phyloP scores from a whole-genome alignment of 768 basidiomycete species.

The Rhodotorula sphaerocarpa region DNA sequence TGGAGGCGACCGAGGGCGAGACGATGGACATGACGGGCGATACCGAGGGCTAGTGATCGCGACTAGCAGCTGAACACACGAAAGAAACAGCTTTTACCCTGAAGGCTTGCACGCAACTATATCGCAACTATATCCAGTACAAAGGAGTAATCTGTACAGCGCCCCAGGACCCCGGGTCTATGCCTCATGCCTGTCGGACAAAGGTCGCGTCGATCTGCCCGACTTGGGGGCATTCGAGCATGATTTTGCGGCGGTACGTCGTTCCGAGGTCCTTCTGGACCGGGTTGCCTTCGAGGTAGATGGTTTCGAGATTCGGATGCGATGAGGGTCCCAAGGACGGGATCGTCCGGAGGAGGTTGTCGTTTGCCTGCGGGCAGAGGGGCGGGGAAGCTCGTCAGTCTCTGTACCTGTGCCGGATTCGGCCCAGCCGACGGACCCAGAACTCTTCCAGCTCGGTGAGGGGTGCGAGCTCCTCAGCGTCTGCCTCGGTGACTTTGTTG shows the following conservation, averaged over 20 bases:
- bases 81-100: too few relatives aligned
- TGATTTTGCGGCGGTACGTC: slow-evolving; percentile 79
- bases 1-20: slow-evolving; percentile 17
- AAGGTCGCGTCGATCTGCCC: slow-evolving; percentile 94
- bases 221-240: slow-evolving; percentile 75
- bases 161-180: neutral
- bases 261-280: slow-evolving; percentile 69
- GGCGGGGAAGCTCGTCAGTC: slow-evolving; percentile 3
- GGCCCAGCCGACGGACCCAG: slow-evolving; percentile 70
- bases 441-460: slow-evolving; percentile 73
- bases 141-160: too few relatives aligned
- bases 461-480: slow-evolving; percentile 66
- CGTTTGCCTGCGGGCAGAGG: slow-evolving; percentile 58
- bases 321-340: slow-evolving; percentile 62
- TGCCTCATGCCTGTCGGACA: slow-evolving; percentile 19
- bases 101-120: too few relatives aligned
- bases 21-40: slow-evolving; percentile 25
- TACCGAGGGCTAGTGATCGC: too few relatives aligned
- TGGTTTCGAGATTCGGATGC: slow-evolving; percentile 60
- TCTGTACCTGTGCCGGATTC: neutral
- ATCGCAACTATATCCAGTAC: too few relatives aligned
- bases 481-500: slow-evolving; percentile 66
- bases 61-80: too few relatives aligned
- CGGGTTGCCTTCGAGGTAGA: slow-evolving; percentile 93
- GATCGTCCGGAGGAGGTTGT: slow-evolving; percentile 72